These are phyloP conservation scores for Lodderomyces theae DNA, from an alignment of 1,139 yeast species.

Conservation along the genomic window DNA sequence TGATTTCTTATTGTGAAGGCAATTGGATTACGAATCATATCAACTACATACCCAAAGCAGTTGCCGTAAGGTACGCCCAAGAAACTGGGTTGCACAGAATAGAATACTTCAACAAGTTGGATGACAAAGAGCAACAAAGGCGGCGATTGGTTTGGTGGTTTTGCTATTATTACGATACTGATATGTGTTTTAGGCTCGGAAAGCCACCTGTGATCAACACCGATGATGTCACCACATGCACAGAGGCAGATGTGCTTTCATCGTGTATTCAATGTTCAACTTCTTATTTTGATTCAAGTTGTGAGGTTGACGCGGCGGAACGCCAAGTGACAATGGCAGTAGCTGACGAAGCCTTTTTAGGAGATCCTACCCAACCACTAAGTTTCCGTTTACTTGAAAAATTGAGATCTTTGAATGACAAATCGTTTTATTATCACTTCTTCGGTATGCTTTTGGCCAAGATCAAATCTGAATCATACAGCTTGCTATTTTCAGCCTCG, in stretches of 20 bases:
- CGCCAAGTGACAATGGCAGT: constrained; percentile 1
- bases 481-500: constrained; percentile 28
- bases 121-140: constrained; percentile 33
- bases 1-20: constrained; percentile 45
- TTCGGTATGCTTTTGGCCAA: constrained; percentile 23
- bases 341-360: constrained; percentile 2
- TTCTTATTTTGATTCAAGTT: not conserved
- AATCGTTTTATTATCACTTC: constrained; percentile 12
- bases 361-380: constrained; percentile 6
- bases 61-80: constrained; percentile 59
- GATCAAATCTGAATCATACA: constrained; percentile 30
- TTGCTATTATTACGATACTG: constrained; percentile 54
- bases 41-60: constrained; percentile 44
- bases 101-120: constrained; percentile 44
- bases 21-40: constrained; percentile 41
- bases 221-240: constrained; percentile 43
- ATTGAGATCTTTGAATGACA: not conserved
- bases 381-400: constrained; percentile 5
- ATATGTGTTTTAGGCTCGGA: constrained; percentile 54
- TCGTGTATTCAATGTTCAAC: constrained; percentile 6
- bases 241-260: constrained; percentile 15
- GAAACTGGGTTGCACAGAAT: constrained; percentile 64
- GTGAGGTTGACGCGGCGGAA: not conserved
- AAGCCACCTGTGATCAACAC: constrained; percentile 57
- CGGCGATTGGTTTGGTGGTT: constrained; percentile 55